Percentiles rank a stretch among this genome's conserved stretches.
phyloP scores from a whole-genome alignment of 495 filamentous ascomycete species.

The Trichoderma virens region DNA sequence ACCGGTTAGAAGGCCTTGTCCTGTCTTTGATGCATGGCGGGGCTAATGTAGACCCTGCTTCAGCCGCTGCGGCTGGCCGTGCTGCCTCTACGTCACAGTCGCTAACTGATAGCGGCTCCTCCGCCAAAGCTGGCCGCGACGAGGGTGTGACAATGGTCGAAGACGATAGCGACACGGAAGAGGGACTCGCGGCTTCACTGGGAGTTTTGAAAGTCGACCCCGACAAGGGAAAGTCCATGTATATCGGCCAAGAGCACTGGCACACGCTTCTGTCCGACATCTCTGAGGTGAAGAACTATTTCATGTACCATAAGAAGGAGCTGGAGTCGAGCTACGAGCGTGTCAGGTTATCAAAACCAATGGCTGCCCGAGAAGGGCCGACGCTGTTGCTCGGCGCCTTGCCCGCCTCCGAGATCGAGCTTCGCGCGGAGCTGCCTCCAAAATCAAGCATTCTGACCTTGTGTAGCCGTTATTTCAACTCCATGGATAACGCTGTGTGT shows the following conservation, averaged over 20 bases:
- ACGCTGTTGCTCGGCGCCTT: constrained; percentile 69
- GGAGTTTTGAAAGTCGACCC: constrained; percentile 82
- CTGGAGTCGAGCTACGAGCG: constrained; percentile 50
- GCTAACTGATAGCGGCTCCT: constrained; percentile 52
- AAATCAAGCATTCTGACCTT: constrained; percentile 76
- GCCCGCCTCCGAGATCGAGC: constrained; percentile 61
- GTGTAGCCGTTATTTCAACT: constrained; percentile 62
- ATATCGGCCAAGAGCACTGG: constrained; percentile 88
- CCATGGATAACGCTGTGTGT: constrained; percentile 48
- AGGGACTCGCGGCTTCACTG: constrained; percentile 68
- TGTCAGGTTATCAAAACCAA: constrained; percentile 55
- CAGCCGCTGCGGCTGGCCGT: constrained; percentile 32
- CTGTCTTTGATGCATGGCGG: constrained; percentile 94
- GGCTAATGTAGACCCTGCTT: constrained; percentile 35
- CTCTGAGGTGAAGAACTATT: constrained; percentile 88
- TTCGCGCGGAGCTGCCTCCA: constrained; percentile 70
- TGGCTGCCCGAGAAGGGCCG: constrained; percentile 51
- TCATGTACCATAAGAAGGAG: constrained; percentile 49
- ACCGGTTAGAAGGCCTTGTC: constrained; percentile 90
- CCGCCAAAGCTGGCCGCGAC: constrained; percentile 55
- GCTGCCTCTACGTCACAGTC: constrained; percentile 56
- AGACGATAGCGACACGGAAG: constrained; percentile 75
- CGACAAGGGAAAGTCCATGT: constrained; percentile 71
- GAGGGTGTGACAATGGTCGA: constrained; percentile 39
- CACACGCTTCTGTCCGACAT: constrained; percentile 83